Evolutionary conservation across 495 filamentous ascomycete species (phyloP).

Genomic region (Aspergillus nidulans): DNA sequence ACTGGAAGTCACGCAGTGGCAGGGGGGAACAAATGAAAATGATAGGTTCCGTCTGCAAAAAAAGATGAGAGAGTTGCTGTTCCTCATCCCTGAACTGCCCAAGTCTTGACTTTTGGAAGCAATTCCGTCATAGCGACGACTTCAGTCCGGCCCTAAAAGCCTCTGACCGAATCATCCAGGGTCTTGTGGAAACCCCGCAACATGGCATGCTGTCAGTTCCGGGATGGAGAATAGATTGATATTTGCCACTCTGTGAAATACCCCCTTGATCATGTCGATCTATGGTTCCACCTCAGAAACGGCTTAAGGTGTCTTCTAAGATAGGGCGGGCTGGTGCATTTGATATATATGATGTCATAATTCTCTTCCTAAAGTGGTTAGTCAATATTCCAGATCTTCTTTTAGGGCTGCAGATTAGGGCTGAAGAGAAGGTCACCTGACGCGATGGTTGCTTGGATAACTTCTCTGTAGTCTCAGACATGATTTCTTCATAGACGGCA

Average conservation of each 20-base stretch:
- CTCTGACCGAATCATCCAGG: conserved; percentile 10
- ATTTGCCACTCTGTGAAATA: not conserved
- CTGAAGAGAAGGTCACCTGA: conserved; percentile 1
- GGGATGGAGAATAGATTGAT: not conserved
- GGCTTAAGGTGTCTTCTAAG: not conserved
- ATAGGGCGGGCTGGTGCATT: not conserved
- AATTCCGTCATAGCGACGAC: conserved; percentile 22
- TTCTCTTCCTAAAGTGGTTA: not conserved
- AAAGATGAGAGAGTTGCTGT: conserved; percentile 2
- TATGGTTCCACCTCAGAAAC: not conserved
- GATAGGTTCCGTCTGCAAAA: not conserved
- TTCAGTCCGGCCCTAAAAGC: conserved; percentile 11
- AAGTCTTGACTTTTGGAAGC: not conserved
- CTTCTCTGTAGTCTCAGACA: not conserved
- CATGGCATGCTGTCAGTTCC: conserved; percentile 2
- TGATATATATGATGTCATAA: conserved; percentile 6
- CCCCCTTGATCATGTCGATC: not conserved
- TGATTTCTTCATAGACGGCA: conserved; percentile 4
- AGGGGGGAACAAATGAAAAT: not conserved
- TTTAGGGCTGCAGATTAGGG: conserved; percentile 5
- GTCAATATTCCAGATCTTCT: not conserved
- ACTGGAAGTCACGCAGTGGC: not conserved
- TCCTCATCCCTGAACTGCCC: not conserved
- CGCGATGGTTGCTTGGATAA: not conserved
- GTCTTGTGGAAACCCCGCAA: not conserved